Conservation (phyloP, 1,284 basidiomycete genomes). For the Wallemia mellicola region DNA sequence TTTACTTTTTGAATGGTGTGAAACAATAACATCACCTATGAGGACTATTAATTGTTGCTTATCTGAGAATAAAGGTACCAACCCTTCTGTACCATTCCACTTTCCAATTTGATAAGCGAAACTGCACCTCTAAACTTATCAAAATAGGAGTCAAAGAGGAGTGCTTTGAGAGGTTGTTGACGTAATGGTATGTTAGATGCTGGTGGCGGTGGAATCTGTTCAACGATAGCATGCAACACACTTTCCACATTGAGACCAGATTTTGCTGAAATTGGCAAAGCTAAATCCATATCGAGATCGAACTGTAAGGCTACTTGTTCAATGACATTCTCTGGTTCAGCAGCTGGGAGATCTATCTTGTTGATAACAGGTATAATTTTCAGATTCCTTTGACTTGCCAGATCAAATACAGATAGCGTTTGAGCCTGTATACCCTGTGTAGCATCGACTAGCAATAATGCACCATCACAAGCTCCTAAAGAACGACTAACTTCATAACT, state of each 20-base stretch:
- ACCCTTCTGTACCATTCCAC: constrained; percentile 25
- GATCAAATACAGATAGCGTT: constrained; percentile 77
- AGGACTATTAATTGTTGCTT: constrained; percentile 1
- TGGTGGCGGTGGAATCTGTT: constrained; percentile 43
- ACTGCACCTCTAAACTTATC: constrained; percentile 92
- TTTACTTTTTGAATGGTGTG: constrained; percentile 55
- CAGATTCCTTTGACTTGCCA: constrained; percentile 50
- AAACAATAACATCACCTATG: constrained; percentile 59
- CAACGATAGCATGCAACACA: constrained; percentile 50
- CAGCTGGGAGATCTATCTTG: constrained; percentile 75
- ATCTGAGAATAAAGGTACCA: constrained; percentile 2
- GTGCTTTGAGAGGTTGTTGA: constrained; percentile 37
- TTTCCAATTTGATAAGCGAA: constrained; percentile 46
- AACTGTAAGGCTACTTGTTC: constrained; percentile 53
- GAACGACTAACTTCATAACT: constrained; percentile 75
- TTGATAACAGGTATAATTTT: constrained; percentile 78
- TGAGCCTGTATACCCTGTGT: constrained; percentile 96
- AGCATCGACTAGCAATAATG: constrained; percentile 66
- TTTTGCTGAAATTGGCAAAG: constrained; percentile 67
- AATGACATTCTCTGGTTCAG: constrained; percentile 46
- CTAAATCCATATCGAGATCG: constrained; percentile 36
- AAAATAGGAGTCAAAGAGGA: constrained; percentile 84
- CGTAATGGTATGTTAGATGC: constrained; percentile 15
- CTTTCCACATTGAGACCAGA: constrained; percentile 49
- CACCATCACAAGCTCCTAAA: constrained; percentile 76